A percentile compares a stretch with the other conserved stretches of the same genome.
Conservation (phyloP, 176 grass and related monocot genomes). For the Dactylis glomerata region DNA sequence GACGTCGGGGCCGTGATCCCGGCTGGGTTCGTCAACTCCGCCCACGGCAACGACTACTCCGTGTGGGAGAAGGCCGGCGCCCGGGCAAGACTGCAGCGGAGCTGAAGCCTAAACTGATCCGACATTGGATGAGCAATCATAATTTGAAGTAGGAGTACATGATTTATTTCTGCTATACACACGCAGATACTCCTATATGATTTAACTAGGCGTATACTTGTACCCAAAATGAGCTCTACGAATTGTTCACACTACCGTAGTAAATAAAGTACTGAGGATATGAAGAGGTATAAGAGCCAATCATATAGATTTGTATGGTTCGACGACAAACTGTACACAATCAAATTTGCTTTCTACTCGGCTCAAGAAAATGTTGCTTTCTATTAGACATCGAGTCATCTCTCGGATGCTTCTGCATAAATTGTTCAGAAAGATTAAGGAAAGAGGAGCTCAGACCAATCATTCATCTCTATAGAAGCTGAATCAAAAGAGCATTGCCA, state of each 20-base stretch:
- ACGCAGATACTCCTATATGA: background rate
- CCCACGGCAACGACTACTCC: slow-evolving; percentile 39
- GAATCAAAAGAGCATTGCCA: background rate
- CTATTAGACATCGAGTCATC: background rate
- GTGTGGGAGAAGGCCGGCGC: slow-evolving; percentile 30
- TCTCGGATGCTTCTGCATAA: background rate
- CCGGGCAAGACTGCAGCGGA: background rate
- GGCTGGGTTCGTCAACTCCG: background rate
- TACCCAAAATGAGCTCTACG: background rate
- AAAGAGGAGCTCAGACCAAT: background rate
- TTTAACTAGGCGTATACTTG: background rate
- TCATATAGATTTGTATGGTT: background rate
- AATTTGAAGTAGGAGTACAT: too few relatives aligned
- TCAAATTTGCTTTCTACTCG: background rate
- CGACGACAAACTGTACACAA: background rate
- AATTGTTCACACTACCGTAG: background rate
- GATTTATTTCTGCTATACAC: background rate
- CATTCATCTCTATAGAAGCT: background rate
- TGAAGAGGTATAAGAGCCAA: background rate
- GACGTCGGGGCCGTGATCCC: slow-evolving; percentile 36
- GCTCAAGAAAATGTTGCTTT: background rate
- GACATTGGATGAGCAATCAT: background rate
- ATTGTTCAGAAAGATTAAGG: background rate
- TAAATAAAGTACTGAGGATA: background rate
- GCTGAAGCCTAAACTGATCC: background rate